Conservation (phyloP, 1,284 basidiomycete species). For the Ustilago cynodontis region DNA sequence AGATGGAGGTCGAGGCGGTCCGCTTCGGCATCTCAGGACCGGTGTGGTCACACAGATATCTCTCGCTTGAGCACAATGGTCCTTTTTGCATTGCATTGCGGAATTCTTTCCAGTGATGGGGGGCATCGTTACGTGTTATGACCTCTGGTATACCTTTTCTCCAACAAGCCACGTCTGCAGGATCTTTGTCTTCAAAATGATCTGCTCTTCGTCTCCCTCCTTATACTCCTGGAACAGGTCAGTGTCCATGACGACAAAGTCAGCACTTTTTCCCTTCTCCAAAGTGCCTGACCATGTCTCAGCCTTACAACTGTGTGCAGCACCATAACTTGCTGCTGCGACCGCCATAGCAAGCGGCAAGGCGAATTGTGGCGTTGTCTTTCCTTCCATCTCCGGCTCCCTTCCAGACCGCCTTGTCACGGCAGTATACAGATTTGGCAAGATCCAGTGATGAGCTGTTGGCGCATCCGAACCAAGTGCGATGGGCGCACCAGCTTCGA, state of each 20-base stretch:
- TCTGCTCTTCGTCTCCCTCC: constrained; percentile 34
- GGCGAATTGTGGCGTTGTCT: constrained; percentile 49
- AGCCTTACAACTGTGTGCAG: constrained; percentile 47
- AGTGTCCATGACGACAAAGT: constrained; percentile 52
- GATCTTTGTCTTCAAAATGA: constrained; percentile 39
- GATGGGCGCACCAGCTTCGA: constrained; percentile 47
- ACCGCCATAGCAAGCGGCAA: constrained; percentile 46
- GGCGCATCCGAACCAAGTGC: constrained; percentile 51
- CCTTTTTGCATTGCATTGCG: not conserved
- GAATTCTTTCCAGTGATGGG: not conserved
- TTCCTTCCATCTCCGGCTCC: constrained; percentile 24
- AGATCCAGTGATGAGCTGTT: constrained; percentile 41
- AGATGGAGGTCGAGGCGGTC: not conserved
- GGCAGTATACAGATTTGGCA: constrained; percentile 51
- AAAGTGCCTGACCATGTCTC: constrained; percentile 40
- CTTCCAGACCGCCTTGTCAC: constrained; percentile 41
- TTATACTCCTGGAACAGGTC: constrained; percentile 42
- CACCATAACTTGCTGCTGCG: constrained; percentile 44
- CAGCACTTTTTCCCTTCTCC: constrained; percentile 45
- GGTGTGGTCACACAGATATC: not conserved
- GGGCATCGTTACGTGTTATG: not conserved
- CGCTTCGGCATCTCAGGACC: not conserved
- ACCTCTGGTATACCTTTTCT: constrained; percentile 33
- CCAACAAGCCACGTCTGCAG: constrained; percentile 48
- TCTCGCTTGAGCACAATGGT: not conserved